Evolutionary conservation across 2,329 filamentous ascomycete species (phyloP).

Genomic region (Amauroascus verrucosus): DNA sequence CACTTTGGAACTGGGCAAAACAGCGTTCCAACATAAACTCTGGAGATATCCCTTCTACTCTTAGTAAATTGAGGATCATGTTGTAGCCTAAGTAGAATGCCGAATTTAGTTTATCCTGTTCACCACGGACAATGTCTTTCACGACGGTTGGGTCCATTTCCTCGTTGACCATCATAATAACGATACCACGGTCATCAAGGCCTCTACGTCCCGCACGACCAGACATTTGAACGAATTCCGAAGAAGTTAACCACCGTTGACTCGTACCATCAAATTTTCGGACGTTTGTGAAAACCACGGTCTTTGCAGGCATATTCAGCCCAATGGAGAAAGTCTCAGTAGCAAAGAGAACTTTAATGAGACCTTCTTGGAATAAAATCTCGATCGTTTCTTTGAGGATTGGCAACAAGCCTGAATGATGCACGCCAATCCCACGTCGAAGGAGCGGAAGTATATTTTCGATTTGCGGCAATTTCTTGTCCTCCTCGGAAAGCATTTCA

Average conservation of each 20-base stretch:
- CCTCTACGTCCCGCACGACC: constrained; percentile 93
- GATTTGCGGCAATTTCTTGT: constrained; percentile 81
- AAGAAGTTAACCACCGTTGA: constrained; percentile 76
- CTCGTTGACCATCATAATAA: constrained; percentile 99
- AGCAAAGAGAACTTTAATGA: constrained; percentile 96
- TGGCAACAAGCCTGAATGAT: constrained; percentile 88
- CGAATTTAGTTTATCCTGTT: constrained; percentile 94
- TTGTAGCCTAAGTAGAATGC: constrained; percentile 98
- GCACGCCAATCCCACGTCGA: constrained; percentile 86
- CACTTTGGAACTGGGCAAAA: constrained; percentile 97
- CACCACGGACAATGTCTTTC: constrained; percentile 88
- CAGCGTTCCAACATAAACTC: constrained; percentile 98
- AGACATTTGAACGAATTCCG: constrained; percentile 98
- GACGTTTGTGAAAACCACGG: constrained; percentile 95
- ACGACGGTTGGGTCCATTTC: constrained; percentile 92
- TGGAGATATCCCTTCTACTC: constrained; percentile 97
- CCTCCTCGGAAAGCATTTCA: constrained; percentile 82
- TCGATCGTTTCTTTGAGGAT: constrained; percentile 98
- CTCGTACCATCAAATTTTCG: constrained; percentile 84
- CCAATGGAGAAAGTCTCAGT: constrained; percentile 99
- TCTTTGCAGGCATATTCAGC: constrained; percentile 98
- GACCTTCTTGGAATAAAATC: constrained; percentile 93
- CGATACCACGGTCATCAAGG: constrained; percentile 92
- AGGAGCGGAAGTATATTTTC: constrained; percentile 79
- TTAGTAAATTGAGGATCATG: constrained; percentile 93